Percentiles rank a stretch among this genome's conserved stretches.
These are phyloP conservation scores for Erysimum pusillum DNA, from an alignment of 441 rosid genomes.

Conservation along the genomic window DNA sequence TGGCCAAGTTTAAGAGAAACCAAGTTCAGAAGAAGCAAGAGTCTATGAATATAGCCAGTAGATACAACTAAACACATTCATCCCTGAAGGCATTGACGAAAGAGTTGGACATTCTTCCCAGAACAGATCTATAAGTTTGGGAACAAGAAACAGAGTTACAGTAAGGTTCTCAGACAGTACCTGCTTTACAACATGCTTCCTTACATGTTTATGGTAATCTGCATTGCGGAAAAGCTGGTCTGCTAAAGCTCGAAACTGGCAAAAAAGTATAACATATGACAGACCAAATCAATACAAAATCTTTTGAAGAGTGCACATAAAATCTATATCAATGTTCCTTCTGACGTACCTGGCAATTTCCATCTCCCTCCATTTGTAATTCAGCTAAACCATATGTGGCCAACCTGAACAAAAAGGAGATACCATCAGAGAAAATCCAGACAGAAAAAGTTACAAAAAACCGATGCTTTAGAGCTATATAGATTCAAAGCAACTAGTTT, in stretches of 20 bases:
- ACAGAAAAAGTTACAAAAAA: conserved; percentile 1
- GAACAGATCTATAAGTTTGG: neutral
- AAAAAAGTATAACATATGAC: conserved; percentile 39
- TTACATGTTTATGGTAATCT: conserved; percentile 81
- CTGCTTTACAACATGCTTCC: conserved; percentile 90
- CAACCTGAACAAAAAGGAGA: conserved; percentile 61
- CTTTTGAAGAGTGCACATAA: neutral
- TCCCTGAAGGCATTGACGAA: conserved; percentile 8
- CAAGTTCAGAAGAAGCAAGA: conserved; percentile 17
- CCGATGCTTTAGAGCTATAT: neutral
- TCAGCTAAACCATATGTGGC: conserved; percentile 83
- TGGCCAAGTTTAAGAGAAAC: conserved; percentile 1
- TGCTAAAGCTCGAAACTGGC: conserved; percentile 92
- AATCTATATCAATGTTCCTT: conserved; percentile 19
- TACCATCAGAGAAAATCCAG: conserved; percentile 22
- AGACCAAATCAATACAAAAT: conserved; percentile 1
- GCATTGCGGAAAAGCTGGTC: conserved; percentile 90
- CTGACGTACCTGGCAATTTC: conserved; percentile 88
- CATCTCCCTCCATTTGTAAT: conserved; percentile 94
- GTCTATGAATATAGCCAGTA: neutral
- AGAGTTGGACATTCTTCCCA: conserved; percentile 12
- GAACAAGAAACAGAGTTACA: conserved; percentile 29
- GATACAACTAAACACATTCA: conserved; percentile 7
- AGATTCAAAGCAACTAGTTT: neutral
- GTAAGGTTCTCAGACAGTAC: conserved; percentile 50